Evolutionary conservation across 2,329 filamentous ascomycete genomes (phyloP), one percentile per base, ranked within the genome.

Genomic region (Monilinia fructigena): DNA sequence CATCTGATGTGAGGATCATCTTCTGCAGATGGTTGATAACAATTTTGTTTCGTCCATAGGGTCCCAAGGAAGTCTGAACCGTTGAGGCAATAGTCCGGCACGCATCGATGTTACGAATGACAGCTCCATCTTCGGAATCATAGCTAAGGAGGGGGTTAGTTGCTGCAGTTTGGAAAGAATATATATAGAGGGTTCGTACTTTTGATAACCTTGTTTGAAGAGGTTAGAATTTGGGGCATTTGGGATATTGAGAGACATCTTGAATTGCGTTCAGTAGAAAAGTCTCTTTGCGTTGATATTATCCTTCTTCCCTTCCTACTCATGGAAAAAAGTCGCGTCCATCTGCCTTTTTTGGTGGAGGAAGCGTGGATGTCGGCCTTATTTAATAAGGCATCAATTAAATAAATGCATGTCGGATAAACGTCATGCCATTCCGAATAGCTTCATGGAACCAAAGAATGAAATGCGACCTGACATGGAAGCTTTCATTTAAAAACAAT

Each of bases 1-100:
- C 95, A 77, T 99, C 95, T 68, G 93, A 98, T 74, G 96, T 99
- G 71, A 99, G 85, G 75, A 97, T 96, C 95, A 99, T 97, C 85
- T 99, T 99, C 80, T 97, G 92, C 70, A 99, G 85, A 82, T 99
- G 96, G 84, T 99, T 99, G 85, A 99, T 98, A 82, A 99, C 92
- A 77, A 99, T 93, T 84, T 99, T 99, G 85, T 99, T 99, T 80
- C 95, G 91, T 76, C 95, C 95, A 80, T 97, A 97, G 68, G 95
- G 95, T 63, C 95, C 96, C 47, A 99, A 86, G 55, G 95, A 98
- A 66, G 95, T 98, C 83, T 97, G 93, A 60, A 99, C 95, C 63
- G 95, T 99, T 75, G 91, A 91, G 67, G 95, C 89, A 80, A 99
- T 98, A 72, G 95, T 92, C 72, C 93, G 88, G 83, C 95, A 99